These are phyloP conservation scores for Haplosporangium sp. DNA, from an alignment of 371 early-diverging fungal genomes.

Conservation along the genomic window DNA sequence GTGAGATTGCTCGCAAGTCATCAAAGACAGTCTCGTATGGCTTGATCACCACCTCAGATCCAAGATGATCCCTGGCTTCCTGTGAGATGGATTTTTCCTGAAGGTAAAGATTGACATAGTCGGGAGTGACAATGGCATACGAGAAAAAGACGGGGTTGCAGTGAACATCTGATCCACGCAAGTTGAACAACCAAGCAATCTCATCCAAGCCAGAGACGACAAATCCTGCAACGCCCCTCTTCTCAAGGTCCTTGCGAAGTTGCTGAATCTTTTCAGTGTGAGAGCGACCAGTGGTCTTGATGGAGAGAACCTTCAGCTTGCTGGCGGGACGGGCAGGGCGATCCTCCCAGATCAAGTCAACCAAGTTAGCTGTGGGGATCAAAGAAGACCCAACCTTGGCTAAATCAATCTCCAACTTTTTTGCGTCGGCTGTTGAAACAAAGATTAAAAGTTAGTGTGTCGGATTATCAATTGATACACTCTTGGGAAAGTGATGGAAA, in stretches of 20 bases:
- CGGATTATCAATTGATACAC: constrained; percentile 1
- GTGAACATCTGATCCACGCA: constrained; percentile 97
- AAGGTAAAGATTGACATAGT: constrained; percentile 81
- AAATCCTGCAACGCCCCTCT: constrained; percentile 75
- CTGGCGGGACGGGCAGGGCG: constrained; percentile 78
- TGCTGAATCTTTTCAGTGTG: constrained; percentile 70
- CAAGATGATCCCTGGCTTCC: constrained; percentile 75
- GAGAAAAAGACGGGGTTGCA: constrained; percentile 99
- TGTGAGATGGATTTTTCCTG: constrained; percentile 78
- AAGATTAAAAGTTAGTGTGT: constrained; percentile 1
- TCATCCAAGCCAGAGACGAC: constrained; percentile 93
- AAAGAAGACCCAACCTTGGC: constrained; percentile 63
- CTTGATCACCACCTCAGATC: constrained; percentile 67
- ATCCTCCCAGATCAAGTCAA: constrained; percentile 86
- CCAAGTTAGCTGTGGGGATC: constrained; percentile 76
- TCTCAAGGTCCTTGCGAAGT: constrained; percentile 67
- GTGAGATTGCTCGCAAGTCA: constrained; percentile 66
- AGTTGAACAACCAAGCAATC: constrained; percentile 97
- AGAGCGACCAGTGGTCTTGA: constrained; percentile 79
- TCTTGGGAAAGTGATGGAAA: neutral
- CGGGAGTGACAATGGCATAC: constrained; percentile 84
- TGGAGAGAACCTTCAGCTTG: constrained; percentile 71
- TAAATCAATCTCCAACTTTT: constrained; percentile 66
- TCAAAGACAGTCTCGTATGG: constrained; percentile 87
- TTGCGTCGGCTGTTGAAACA: constrained; percentile 65